Base-by-base conservation (phyloP, 1,139 yeast genomes). In the Debaryomyces nepalensis region DNA sequence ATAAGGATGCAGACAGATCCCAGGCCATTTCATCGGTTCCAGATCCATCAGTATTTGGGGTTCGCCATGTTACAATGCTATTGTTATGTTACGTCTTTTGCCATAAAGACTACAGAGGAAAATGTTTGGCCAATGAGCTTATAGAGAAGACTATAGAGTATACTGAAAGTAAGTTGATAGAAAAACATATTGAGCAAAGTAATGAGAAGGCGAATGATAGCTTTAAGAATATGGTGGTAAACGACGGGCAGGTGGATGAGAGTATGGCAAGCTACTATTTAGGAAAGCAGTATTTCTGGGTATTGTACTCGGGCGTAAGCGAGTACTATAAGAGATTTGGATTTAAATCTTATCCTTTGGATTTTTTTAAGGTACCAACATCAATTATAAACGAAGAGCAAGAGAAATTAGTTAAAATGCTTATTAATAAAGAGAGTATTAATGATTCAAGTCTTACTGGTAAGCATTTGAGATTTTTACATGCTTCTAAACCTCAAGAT, bases 221-320 rank as follows among this genome's bases (percentile, higher is more conserved):
- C 37, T 69, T 70, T 51, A 57, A 55, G 40, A 57, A 53, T 41
- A 63, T 68, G 73, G 71, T 68, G 3, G 50, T 50, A 10, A 48
- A 57, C 11, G 52, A 57, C 29, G 71, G 73, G 0, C 33, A 45
- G n/a, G 44, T 69, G 5, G 76, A 71, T 47, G 26, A 34, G 5
- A 50, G 49, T 9, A 58, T 71, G 54, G 74, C 72, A 20, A 56
- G 59, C 43, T 64, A 70, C 42, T 66, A 68, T 43, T 59, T 72
- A 49, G 51, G 68, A 26, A 68, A 70, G 45, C 54, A 68, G 45
- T 70, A 67, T 47, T 59, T 70, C 41, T 70, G 75, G 77, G 51
- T 53, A 15, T 58, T 71, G 42, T 68, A 70, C 49, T 70, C 77
- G 3, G 69, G 63, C 1, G 63, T 63, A 4, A 68, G 63, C 6